Evolutionary conservation across 148 eudicot genomes (phyloP).

Genomic region (Camellia sinensis): DNA sequence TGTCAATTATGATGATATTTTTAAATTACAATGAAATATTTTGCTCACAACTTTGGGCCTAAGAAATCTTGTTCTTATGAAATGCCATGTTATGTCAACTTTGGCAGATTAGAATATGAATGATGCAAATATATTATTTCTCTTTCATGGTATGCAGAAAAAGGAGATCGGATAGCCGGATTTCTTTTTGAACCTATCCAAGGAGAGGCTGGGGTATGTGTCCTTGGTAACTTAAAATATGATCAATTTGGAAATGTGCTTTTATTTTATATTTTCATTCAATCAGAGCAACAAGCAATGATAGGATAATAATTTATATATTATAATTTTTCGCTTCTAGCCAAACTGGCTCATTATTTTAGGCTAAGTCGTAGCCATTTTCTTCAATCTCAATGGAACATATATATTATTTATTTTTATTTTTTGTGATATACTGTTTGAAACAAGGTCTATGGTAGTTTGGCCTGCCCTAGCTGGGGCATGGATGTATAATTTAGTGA

Average conservation of each 20-base stretch:
- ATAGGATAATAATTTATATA: neutral
- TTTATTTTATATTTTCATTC: constrained; percentile 13
- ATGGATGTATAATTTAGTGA: neutral
- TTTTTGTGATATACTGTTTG: neutral
- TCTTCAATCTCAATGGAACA: neutral
- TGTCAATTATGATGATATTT: neutral
- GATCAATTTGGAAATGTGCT: neutral
- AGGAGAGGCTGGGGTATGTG: constrained; percentile 99
- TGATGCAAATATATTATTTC: constrained; percentile 2
- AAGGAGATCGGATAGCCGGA: constrained; percentile 88
- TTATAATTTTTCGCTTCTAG: neutral
- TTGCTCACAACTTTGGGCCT: neutral
- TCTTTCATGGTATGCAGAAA: constrained; percentile 45
- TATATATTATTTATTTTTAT: too few relatives aligned
- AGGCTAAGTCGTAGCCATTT: neutral
- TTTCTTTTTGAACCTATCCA: constrained; percentile 97
- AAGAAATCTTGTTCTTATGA: neutral
- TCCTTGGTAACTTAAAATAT: too few relatives aligned
- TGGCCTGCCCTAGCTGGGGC: too few relatives aligned
- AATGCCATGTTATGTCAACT: neutral
- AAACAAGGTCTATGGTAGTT: too few relatives aligned
- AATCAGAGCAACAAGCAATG: neutral
- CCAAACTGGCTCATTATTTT: neutral
- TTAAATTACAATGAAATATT: neutral
- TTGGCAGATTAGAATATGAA: neutral